Conservation (phyloP, 257 asterid genomes). For the Scutellaria galericulata region DNA sequence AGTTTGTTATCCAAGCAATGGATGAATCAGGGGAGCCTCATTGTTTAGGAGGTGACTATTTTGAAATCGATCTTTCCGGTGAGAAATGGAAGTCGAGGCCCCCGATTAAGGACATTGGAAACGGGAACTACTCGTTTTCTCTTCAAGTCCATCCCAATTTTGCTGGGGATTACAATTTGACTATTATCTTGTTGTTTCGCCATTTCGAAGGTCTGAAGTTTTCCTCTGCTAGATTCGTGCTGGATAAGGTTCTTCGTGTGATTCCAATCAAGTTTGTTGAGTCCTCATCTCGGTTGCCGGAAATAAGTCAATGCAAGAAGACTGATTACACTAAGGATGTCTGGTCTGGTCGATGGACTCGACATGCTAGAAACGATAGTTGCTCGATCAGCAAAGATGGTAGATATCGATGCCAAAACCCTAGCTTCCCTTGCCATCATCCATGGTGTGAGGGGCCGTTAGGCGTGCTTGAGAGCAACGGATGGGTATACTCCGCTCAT, state of each 20-base stretch:
- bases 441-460: conserved; percentile 83
- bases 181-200: conserved; percentile 63
- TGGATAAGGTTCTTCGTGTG: conserved; percentile 64
- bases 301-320: conserved; percentile 49
- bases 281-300: conserved; percentile 41
- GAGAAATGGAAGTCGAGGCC: conserved; percentile 86
- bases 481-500: conserved; percentile 86
- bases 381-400: conserved; percentile 71
- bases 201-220: conserved; percentile 70
- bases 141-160: conserved; percentile 83
- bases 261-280: conserved; percentile 50
- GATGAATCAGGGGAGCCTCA: conserved; percentile 72
- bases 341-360: conserved; percentile 91
- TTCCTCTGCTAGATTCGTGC: conserved; percentile 58
- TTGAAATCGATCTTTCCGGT: conserved; percentile 77
- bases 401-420: conserved; percentile 65
- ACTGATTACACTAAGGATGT: conserved; percentile 57
- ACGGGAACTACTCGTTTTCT: conserved; percentile 58
- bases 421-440: conserved; percentile 55
- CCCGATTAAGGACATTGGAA: conserved; percentile 67
- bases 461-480: conserved; percentile 77
- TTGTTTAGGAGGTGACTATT: conserved; percentile 84
- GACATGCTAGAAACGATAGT: conserved; percentile 66
- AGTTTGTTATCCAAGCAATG: conserved; percentile 65
- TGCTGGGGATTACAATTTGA: conserved; percentile 71